Conservation (phyloP, 495 filamentous ascomycete genomes). For the Xylaria castorea region DNA sequence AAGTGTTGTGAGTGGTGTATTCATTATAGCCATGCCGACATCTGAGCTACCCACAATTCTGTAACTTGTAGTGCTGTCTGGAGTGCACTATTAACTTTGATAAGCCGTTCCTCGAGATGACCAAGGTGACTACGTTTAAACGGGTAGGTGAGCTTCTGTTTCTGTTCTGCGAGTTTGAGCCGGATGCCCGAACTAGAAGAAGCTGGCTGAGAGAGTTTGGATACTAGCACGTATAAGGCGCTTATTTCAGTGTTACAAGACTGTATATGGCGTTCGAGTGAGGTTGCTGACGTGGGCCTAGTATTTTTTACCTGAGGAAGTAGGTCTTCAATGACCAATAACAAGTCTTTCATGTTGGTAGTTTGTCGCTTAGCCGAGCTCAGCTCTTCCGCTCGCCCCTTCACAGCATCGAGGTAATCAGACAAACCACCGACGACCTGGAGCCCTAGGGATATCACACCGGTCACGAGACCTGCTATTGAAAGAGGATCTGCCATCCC, state of each 20-base stretch:
- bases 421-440: background rate
- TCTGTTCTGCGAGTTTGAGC: background rate
- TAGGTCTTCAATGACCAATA: background rate
- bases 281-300: slow-evolving; percentile 2
- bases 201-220: background rate
- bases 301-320: background rate
- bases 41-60: background rate
- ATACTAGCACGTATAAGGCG: background rate
- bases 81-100: slow-evolving; percentile 7
- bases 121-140: background rate
- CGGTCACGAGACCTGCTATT: slow-evolving; percentile 7
- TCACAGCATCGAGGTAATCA: slow-evolving; percentile 2
- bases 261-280: background rate
- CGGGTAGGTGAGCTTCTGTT: slow-evolving; percentile 8
- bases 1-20: background rate
- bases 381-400: background rate
- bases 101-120: slow-evolving; percentile 6
- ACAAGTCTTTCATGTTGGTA: background rate
- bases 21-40: background rate
- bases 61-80: background rate
- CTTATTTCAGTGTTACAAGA: slow-evolving; percentile 17
- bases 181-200: background rate
- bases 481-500: slow-evolving; percentile 14
- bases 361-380: background rate
- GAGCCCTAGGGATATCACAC: slow-evolving; percentile 19